Percentiles rank a stretch among this genome's conserved stretches.
Evolutionary conservation across 75 land plant genomes (phyloP).

Genomic region (Pinus tabuliformis): DNA sequence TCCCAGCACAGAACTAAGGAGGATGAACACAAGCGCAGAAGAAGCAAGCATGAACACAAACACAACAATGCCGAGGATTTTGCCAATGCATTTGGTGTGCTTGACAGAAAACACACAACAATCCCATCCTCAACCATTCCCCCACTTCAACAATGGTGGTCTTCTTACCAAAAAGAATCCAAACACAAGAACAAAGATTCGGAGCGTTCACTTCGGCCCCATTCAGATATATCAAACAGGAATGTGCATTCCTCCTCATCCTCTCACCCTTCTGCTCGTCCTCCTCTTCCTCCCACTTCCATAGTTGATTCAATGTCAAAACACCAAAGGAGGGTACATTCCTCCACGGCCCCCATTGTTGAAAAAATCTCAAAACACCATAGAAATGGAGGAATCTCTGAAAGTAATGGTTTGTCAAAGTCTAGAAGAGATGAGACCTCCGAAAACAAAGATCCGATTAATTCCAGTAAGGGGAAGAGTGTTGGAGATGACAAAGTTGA

Average conservation of each 20-base stretch:
- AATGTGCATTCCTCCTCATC: neutral
- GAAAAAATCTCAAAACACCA: neutral
- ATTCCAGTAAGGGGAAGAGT: neutral
- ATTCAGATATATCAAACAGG: neutral
- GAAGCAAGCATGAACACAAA: neutral
- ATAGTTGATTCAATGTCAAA: neutral
- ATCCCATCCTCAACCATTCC: neutral
- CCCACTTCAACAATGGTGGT: neutral
- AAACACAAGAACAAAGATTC: constrained; percentile 1
- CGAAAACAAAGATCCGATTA: neutral
- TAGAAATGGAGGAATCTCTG: neutral
- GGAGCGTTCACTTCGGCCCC: neutral
- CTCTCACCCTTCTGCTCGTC: neutral
- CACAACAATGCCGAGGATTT: neutral
- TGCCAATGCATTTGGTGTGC: neutral
- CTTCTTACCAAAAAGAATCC: neutral
- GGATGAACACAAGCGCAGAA: neutral
- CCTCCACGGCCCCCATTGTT: too few species aligned
- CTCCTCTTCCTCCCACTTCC: neutral
- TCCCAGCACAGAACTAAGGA: neutral
- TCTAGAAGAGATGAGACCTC: neutral
- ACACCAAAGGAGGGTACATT: too few species aligned
- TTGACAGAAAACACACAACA: too few species aligned
- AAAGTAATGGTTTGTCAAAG: neutral
- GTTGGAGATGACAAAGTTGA: neutral